Evolutionary conservation across 352 stramenopile species (phyloP).

Genomic region (Phytophthora sp.): DNA sequence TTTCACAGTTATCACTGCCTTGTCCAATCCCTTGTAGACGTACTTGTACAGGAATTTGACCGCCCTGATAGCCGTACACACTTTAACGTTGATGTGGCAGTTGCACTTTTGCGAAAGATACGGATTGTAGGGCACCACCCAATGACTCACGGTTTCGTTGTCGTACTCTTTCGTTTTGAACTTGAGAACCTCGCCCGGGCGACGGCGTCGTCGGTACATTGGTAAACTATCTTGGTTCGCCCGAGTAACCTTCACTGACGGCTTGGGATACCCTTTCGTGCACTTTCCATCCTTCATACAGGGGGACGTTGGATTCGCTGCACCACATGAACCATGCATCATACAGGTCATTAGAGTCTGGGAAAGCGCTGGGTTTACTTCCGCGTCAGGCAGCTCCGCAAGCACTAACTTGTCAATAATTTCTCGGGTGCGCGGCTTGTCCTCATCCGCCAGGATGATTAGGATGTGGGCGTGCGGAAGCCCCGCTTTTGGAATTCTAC

Average conservation of each 20-base stretch:
- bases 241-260: background rate
- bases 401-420: conserved; percentile 1
- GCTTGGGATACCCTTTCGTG: background rate
- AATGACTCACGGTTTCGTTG: background rate
- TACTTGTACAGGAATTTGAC: conserved; percentile 75
- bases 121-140: background rate
- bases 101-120: conserved; percentile 42
- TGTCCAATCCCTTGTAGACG: conserved; percentile 59
- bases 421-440: background rate
- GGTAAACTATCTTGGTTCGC: background rate
- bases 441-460: no score
- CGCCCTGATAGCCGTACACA: conserved; percentile 38
- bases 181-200: background rate
- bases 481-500: no score
- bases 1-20: conserved; percentile 20
- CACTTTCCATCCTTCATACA: conserved; percentile 6
- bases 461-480: no score
- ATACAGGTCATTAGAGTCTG: no score
- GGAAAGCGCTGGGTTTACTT: background rate
- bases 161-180: background rate
- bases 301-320: background rate
- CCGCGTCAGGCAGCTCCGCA: background rate
- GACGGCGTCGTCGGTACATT: background rate
- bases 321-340: background rate
- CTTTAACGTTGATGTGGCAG: conserved; percentile 67